Base-by-base conservation (phyloP, 305 asterid species). In the Fraxinus angustifolia region DNA sequence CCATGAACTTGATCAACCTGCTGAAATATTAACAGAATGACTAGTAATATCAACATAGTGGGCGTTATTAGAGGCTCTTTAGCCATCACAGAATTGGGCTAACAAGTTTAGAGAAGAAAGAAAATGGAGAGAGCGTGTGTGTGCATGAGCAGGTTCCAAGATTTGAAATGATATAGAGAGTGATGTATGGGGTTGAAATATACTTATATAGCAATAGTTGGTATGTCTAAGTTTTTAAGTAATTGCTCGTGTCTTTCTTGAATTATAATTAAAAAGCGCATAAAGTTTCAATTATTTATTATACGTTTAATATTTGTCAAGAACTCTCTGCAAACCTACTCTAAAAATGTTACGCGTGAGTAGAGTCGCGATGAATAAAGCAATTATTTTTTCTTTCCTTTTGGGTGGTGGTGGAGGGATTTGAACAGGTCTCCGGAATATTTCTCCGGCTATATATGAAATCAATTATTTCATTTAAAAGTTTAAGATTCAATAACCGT, bases 1-100 rank as follows among this genome's bases (percentile, higher is more conserved):
- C 82, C 82, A 21, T 82, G 58, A 75, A 35, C 86, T 5, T 79
- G 81, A 35, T 67, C 74, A 28, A 10, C 36, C 21, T 68, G 74
- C 17, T 30, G 40, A 14, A 68, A 68, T 31, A 28, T 28, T 67
- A 31, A 4, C 33, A 68, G 12, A 21, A 30, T 4, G 38, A 68
- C 74, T 68, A 30, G 38, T 28, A 68, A 68, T 11, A 31, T 30
- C 21, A 30, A 30, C 28, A 14, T 68, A 28, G 74, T 68, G 19
- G 38, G 36, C 5, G 0, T 14, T 68, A 31, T 30, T 14, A 28
- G 40, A 68, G 40, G 21, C 19, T 30, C 33, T 68, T 28, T 68
- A 68, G 17, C 74, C 74, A 68, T 68, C 38, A 30, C 28, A 21
- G 74, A 67, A 67, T 38, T 11, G n/a, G 23, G 73, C n/a, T 67